Base-by-base conservation (phyloP, 164 flowering plant genomes). In the Piper betle region DNA sequence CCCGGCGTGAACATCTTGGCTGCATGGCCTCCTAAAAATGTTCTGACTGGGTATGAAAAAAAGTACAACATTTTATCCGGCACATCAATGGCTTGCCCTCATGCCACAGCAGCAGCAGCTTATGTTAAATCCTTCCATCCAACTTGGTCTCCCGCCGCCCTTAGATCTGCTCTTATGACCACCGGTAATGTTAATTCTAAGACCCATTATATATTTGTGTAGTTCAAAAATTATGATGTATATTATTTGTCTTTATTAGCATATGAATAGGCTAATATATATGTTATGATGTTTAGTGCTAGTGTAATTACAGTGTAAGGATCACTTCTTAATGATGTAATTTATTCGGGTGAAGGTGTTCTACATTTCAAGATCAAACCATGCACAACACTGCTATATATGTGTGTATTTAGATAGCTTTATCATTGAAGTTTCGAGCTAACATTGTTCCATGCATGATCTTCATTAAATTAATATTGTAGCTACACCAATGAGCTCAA, bases 71-170 rank as follows among this genome's bases (percentile, higher is more conserved):
- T 88, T 63, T 75, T 81, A 84, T 86, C 88, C 2, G 88, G 92
- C 1, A 85, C 88, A 37, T 85, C 88, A 48, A 83, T 85, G 92
- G 79, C 91, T 1, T 78, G 85, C 52, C 92, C 92, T 0, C 86
- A 85, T 37, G 84, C 77, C 41, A 77, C 78, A 16, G 86, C 82
- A 0, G 80, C 66, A 4, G 84, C 83, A 2, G 84, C 87, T 52
- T 85, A 80, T 56, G 71, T 85, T 2, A 82, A 83, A 65, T 81
- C 91, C 2, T 83, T 83, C 71, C 84, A 74, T 60, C 88, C 86
- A 3, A 53, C 61, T n/a, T 85, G 92, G 92, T 75, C 81, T n/a
- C 79, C 88, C 0, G 81, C 86, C 0, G 86, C 84, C 6, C 80
- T 83, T 66, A 79, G 69, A 71, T 85, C 91, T 13, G 81, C 84